phyloP scores from a whole-genome alignment of 208 protist genomes.

The Trypanosoma congolense region DNA sequence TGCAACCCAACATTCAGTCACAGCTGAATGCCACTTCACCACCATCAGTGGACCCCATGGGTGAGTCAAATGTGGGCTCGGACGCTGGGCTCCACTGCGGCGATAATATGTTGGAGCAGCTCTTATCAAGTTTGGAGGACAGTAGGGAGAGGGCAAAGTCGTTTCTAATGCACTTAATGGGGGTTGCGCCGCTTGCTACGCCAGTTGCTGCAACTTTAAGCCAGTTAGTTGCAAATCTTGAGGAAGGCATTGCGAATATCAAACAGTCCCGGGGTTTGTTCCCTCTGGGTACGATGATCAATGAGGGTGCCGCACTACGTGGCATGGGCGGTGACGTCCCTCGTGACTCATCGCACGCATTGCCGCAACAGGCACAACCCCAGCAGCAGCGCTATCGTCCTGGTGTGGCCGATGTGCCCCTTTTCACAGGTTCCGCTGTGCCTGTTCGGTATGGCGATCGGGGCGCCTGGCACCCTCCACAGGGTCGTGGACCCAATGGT shows the following conservation, averaged over 20 bases:
- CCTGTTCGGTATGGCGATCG: neutral
- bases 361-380: slow-evolving; percentile 1
- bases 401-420: neutral
- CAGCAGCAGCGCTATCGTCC: slow-evolving; percentile 5
- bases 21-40: neutral
- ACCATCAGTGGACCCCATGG: neutral
- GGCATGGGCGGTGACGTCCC: neutral
- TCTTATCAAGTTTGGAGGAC: slow-evolving; percentile 12
- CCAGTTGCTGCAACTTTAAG: slow-evolving; percentile 5
- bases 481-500: neutral
- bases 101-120: slow-evolving; percentile 6
- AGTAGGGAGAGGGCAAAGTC: slow-evolving; percentile 13
- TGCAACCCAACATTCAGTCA: neutral
- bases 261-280: slow-evolving; percentile 2
- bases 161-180: slow-evolving; percentile 3
- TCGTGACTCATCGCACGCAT: neutral
- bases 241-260: slow-evolving; percentile 11
- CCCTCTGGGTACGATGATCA: neutral
- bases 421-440: neutral
- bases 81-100: neutral
- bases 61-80: neutral
- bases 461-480: slow-evolving; percentile 9
- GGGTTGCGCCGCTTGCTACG: neutral
- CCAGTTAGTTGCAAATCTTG: slow-evolving; percentile 6
- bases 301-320: neutral